A percentile compares a stretch with the other conserved stretches of the same genome.
Conservation (phyloP, 331 rosid species). For the Telfairia occidentalis region DNA sequence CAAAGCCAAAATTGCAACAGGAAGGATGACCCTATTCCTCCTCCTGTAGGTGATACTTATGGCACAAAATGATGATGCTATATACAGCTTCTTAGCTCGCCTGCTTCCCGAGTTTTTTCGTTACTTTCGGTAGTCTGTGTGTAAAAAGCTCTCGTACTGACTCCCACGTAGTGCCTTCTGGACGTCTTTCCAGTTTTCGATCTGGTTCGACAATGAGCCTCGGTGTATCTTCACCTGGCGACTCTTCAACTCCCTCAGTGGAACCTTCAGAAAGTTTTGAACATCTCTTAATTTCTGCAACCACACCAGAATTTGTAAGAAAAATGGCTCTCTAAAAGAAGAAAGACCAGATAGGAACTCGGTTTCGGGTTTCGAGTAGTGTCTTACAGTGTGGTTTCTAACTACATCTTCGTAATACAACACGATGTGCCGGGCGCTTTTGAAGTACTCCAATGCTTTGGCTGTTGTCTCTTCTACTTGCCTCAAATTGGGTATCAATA, state of each 20-base stretch:
- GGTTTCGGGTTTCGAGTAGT: not conserved
- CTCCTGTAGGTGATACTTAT: constrained; percentile 25
- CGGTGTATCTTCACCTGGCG: constrained; percentile 94
- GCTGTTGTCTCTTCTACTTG: constrained; percentile 62
- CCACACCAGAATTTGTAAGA: not conserved
- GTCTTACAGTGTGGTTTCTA: constrained; percentile 66
- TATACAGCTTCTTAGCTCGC: not conserved
- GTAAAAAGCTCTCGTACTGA: constrained; percentile 46
- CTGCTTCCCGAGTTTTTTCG: not conserved
- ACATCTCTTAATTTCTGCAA: constrained; percentile 67
- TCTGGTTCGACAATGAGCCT: constrained; percentile 54
- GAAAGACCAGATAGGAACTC: not conserved
- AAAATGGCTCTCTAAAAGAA: not conserved
- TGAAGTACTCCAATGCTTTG: constrained; percentile 84
- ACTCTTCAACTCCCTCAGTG: constrained; percentile 52
- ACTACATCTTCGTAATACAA: constrained; percentile 78
- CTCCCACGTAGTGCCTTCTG: constrained; percentile 52
- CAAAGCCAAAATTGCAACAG: constrained; percentile 56
- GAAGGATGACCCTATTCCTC: constrained; percentile 6
- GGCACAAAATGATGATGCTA: constrained; percentile 7
- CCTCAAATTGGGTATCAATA: constrained; percentile 42
- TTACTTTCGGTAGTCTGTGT: constrained; percentile 13
- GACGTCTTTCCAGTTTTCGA: constrained; percentile 59
- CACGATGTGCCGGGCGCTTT: constrained; percentile 66
- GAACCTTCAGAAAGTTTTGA: constrained; percentile 79